These are phyloP conservation scores for Colletotrichum chlorophyti DNA, from an alignment of 2,329 filamentous ascomycete genomes.

Conservation along the genomic window DNA sequence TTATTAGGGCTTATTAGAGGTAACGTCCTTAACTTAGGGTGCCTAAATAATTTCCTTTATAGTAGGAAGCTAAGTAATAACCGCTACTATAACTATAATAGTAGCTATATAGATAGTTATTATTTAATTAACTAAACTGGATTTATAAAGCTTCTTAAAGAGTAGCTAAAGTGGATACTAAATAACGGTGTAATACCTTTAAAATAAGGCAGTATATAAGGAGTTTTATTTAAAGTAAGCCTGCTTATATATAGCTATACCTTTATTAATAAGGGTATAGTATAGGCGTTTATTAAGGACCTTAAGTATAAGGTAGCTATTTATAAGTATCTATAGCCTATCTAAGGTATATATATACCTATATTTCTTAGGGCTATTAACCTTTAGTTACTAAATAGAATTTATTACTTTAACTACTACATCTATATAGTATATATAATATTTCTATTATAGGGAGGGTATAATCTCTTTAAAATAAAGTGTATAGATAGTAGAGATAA, in stretches of 20 bases:
- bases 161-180: slow-evolving; percentile 38
- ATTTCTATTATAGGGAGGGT: slow-evolving; percentile 43
- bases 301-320: slow-evolving; percentile 44
- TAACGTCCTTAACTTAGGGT: slow-evolving; percentile 38
- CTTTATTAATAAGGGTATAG: slow-evolving; percentile 49
- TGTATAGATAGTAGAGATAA: neutral
- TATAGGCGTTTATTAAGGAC: slow-evolving; percentile 37
- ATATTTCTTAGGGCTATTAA: slow-evolving; percentile 47
- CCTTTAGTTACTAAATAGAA: slow-evolving; percentile 38
- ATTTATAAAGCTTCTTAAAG: slow-evolving; percentile 38
- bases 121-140: slow-evolving; percentile 38
- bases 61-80: neutral
- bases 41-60: slow-evolving; percentile 47
- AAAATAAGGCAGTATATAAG: slow-evolving; percentile 38
- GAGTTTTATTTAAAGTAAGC: slow-evolving; percentile 49
- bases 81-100: slow-evolving; percentile 34
- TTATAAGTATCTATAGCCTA: slow-evolving; percentile 40
- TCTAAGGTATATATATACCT: slow-evolving; percentile 44
- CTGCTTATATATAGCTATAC: slow-evolving; percentile 50
- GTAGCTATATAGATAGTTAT: neutral
- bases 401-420: slow-evolving; percentile 40
- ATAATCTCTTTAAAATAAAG: neutral
- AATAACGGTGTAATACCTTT: slow-evolving; percentile 40
- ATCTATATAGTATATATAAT: slow-evolving; percentile 41
- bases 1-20: slow-evolving; percentile 42